Percentiles rank a stretch among this genome's conserved stretches.
Evolutionary conservation across 2,329 filamentous ascomycete species (phyloP).

Genomic region (Akanthomyces uredinophilus): DNA sequence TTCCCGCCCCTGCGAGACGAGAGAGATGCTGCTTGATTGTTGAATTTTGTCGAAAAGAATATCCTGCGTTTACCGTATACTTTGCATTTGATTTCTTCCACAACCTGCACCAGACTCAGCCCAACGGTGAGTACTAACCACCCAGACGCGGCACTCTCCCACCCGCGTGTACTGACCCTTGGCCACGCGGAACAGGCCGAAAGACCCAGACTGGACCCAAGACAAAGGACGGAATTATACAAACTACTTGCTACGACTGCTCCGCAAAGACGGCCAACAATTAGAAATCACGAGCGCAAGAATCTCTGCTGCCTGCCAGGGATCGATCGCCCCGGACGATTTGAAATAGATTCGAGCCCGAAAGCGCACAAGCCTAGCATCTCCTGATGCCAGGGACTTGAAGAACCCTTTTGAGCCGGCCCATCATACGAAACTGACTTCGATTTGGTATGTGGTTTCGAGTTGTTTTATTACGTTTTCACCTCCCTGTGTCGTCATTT

Average conservation of each 20-base stretch:
- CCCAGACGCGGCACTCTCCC: background rate
- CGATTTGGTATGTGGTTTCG: constrained; percentile 5
- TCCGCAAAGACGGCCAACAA: background rate
- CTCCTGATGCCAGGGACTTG: background rate
- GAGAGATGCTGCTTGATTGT: background rate
- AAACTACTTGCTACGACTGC: background rate
- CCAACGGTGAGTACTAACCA: background rate
- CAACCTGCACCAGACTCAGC: background rate
- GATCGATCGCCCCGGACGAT: constrained; percentile 3
- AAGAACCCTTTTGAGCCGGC: background rate
- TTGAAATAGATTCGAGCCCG: background rate
- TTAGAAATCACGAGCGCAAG: background rate
- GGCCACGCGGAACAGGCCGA: background rate
- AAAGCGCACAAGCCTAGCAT: background rate
- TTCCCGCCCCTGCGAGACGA: background rate
- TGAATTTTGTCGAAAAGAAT: background rate
- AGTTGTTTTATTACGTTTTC: constrained; percentile 1
- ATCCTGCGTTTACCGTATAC: background rate
- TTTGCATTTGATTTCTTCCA: background rate
- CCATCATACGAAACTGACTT: background rate
- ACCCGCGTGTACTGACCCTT: background rate
- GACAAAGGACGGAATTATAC: background rate
- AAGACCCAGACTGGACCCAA: background rate
- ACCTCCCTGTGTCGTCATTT: background rate
- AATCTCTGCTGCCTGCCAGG: constrained; percentile 1